A percentile compares a stretch with the other conserved stretches of the same genome.
phyloP scores from a whole-genome alignment of 2,329 filamentous ascomycete genomes.

The Colletotrichum tamarilloi region DNA sequence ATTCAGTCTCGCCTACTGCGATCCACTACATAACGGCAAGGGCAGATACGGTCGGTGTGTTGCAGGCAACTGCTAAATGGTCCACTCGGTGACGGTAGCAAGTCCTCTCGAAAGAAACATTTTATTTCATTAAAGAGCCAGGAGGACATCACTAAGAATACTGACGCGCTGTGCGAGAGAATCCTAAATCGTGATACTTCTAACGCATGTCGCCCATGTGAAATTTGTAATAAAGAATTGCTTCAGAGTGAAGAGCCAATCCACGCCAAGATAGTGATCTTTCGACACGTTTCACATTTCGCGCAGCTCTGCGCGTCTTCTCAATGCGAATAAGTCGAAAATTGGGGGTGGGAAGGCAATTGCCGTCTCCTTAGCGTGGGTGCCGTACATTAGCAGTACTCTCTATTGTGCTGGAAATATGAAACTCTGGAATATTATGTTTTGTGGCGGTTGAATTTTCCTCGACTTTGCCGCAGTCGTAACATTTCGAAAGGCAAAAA shows the following conservation, averaged over 20 bases:
- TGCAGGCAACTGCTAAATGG: background rate
- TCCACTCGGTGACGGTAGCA: background rate
- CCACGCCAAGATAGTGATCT: background rate
- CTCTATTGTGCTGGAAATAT: too few species aligned
- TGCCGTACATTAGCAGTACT: background rate
- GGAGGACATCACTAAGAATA: background rate
- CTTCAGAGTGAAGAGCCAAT: too few species aligned
- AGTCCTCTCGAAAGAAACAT: too few species aligned
- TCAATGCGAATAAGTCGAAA: background rate
- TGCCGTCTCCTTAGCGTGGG: background rate
- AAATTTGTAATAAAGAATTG: background rate
- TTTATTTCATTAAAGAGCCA: too few species aligned
- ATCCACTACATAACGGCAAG: background rate
- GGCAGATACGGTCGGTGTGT: background rate
- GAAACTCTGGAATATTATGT: too few species aligned
- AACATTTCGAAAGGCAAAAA: too few species aligned
- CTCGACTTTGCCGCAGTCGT: too few species aligned
- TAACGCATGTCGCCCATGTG: background rate
- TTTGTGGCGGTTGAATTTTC: too few species aligned
- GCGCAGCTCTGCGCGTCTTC: background rate
- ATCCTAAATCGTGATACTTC: background rate
- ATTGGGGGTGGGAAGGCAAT: background rate
- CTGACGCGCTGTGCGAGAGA: too few species aligned
- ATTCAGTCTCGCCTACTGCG: background rate
- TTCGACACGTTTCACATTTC: background rate